Percentiles rank a stretch among this genome's conserved stretches.
These are phyloP conservation scores for Blastobotrys mokoenaii DNA, from an alignment of 805 yeast species.

Conservation along the genomic window DNA sequence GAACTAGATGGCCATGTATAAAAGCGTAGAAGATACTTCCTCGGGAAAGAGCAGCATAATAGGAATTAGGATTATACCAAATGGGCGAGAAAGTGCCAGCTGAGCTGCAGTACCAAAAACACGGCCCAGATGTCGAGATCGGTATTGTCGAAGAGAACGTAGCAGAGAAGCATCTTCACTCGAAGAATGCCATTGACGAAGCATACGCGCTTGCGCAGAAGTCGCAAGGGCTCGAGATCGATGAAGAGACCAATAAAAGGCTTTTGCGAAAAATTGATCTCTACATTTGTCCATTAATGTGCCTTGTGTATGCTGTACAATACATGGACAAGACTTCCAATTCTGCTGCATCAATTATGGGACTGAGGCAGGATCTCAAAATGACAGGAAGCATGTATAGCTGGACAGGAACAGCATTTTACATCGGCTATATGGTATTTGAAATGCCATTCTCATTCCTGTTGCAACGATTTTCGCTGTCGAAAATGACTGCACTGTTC, in stretches of 20 bases:
- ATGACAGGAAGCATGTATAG: slow-evolving; percentile 35
- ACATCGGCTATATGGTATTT: slow-evolving; percentile 54
- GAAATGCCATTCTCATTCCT: slow-evolving; percentile 41
- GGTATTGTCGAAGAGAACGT: neutral
- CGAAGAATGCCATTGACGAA: slow-evolving; percentile 1
- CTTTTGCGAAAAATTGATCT: slow-evolving; percentile 44
- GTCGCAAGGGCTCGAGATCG: slow-evolving; percentile 9
- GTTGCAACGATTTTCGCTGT: slow-evolving; percentile 50
- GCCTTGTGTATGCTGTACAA: slow-evolving; percentile 42
- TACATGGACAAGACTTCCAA: slow-evolving; percentile 54
- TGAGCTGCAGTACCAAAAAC: neutral
- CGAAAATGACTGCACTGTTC: slow-evolving; percentile 40
- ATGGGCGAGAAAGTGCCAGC: too few species aligned
- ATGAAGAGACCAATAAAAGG: slow-evolving; percentile 21
- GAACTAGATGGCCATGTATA: too few species aligned
- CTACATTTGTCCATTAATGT: slow-evolving; percentile 42
- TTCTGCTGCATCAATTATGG: slow-evolving; percentile 46
- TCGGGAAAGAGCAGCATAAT: too few species aligned
- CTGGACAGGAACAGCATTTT: slow-evolving; percentile 54
- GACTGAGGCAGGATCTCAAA: slow-evolving; percentile 36
- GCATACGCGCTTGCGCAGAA: slow-evolving; percentile 7
- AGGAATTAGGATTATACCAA: too few species aligned
- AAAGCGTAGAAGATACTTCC: too few species aligned
- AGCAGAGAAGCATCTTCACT: neutral
- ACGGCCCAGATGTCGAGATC: neutral